Conservation (phyloP, 2,329 filamentous ascomycete genomes). For the Beauveria rudraprayagi region DNA sequence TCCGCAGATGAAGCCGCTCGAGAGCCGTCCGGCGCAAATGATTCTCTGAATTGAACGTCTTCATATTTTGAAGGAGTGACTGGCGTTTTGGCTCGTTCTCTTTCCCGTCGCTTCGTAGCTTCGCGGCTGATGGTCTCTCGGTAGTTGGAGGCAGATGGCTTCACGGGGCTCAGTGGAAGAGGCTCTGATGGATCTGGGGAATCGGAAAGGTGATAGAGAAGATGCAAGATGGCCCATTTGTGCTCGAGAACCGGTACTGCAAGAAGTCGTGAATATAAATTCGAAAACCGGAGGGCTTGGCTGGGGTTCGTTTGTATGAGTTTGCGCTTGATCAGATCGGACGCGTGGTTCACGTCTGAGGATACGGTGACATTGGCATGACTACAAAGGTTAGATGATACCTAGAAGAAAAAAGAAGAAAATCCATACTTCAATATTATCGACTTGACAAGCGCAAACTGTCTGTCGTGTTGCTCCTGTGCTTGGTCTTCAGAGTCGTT, state of each 20-base stretch:
- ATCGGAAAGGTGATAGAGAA: constrained; percentile 77
- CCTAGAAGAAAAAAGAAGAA: neutral
- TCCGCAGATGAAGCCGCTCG: constrained; percentile 35
- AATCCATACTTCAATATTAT: constrained; percentile 42
- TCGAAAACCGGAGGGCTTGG: constrained; percentile 78
- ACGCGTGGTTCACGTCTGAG: constrained; percentile 81
- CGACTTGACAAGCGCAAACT: constrained; percentile 42
- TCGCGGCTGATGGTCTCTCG: constrained; percentile 30
- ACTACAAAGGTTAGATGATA: constrained; percentile 20
- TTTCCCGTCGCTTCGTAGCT: constrained; percentile 28
- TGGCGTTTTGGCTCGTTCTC: constrained; percentile 29
- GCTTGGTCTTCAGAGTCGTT: constrained; percentile 59
- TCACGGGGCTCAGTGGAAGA: constrained; percentile 36
- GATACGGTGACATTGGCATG: constrained; percentile 46
- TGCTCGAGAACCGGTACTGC: constrained; percentile 88
- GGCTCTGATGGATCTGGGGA: constrained; percentile 49
- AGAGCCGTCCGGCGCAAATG: constrained; percentile 46
- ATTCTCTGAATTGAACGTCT: constrained; percentile 42
- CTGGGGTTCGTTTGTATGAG: constrained; percentile 70
- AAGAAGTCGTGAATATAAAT: constrained; percentile 80
- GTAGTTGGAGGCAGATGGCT: constrained; percentile 30
- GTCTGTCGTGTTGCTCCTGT: constrained; percentile 60
- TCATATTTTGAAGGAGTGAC: constrained; percentile 28
- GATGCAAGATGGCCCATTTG: constrained; percentile 94
- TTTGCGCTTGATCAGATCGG: constrained; percentile 84